Percentiles rank a stretch among this genome's conserved stretches.
Evolutionary conservation across 1,284 basidiomycete genomes (phyloP).

Genomic region (Melampsora larici-populina): DNA sequence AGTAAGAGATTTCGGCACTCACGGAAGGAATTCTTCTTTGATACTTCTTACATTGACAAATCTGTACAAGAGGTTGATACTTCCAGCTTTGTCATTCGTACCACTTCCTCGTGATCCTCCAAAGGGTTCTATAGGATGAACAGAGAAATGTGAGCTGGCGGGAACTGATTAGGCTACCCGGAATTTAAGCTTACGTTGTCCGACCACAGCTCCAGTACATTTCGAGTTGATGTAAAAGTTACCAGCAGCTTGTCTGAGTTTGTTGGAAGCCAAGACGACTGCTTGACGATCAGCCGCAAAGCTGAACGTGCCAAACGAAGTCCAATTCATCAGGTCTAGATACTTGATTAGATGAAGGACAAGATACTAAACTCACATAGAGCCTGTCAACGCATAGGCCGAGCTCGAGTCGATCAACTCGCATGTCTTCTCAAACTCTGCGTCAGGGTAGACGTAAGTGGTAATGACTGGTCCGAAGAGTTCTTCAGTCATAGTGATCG

Average conservation of each 20-base stretch:
- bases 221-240: constrained; percentile 84
- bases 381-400: constrained; percentile 82
- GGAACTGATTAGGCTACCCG: not conserved
- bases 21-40: constrained; percentile 83
- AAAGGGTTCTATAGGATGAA: constrained; percentile 66
- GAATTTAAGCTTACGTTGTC: constrained; percentile 41
- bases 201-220: constrained; percentile 75
- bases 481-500: constrained; percentile 88
- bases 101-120: constrained; percentile 89
- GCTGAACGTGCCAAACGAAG: constrained; percentile 55
- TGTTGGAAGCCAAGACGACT: constrained; percentile 70
- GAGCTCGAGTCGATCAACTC: constrained; percentile 83
- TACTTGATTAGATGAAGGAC: constrained; percentile 23
- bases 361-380: constrained; percentile 63
- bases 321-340: constrained; percentile 1
- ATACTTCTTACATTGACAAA: constrained; percentile 81
- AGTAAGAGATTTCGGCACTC: constrained; percentile 28
- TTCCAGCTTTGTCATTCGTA: constrained; percentile 97
- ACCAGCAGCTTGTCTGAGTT: constrained; percentile 77
- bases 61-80: constrained; percentile 81
- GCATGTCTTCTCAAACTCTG: constrained; percentile 76
- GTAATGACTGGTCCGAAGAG: constrained; percentile 97
- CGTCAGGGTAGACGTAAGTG: constrained; percentile 81
- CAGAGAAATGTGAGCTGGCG: not conserved
- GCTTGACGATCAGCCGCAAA: constrained; percentile 76